Evolutionary conservation across 768 basidiomycete species (phyloP).

Genomic region (Candolleomyces efflorescens): DNA sequence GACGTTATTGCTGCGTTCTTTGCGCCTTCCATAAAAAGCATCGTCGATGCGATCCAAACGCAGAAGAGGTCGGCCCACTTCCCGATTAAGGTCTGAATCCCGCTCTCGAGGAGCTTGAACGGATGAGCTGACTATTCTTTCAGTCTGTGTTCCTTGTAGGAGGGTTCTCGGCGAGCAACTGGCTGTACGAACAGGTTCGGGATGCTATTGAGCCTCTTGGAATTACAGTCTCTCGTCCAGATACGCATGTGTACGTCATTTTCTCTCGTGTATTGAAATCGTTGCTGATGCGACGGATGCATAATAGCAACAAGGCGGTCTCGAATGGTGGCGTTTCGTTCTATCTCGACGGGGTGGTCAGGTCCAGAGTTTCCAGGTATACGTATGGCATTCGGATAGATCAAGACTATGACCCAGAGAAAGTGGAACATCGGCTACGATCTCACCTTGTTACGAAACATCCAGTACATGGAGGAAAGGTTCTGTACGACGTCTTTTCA

Average conservation of each 20-base stretch:
- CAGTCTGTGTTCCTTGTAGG: constrained; percentile 50
- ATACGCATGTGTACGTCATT: constrained; percentile 46
- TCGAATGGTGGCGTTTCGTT: constrained; percentile 25
- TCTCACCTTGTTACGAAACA: constrained; percentile 8
- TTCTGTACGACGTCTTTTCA: constrained; percentile 1
- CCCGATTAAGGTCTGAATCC: background rate
- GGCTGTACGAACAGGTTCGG: constrained; percentile 43
- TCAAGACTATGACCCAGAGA: constrained; percentile 8
- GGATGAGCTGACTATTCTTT: background rate
- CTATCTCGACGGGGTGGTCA: constrained; percentile 20
- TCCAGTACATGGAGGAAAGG: background rate
- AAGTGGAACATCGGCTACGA: constrained; percentile 16
- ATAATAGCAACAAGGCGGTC: constrained; percentile 24
- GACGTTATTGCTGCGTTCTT: constrained; percentile 21
- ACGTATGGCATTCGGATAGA: constrained; percentile 18
- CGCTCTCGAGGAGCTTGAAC: background rate
- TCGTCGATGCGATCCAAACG: constrained; percentile 16
- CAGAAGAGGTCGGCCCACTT: constrained; percentile 12
- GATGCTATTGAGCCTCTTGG: constrained; percentile 30
- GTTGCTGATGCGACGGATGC: background rate
- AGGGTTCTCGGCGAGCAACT: constrained; percentile 56
- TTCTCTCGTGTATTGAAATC: too few relatives aligned
- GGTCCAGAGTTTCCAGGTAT: constrained; percentile 18
- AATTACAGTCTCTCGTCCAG: constrained; percentile 44
- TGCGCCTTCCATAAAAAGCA: constrained; percentile 21